Conservation (phyloP, 2,329 filamentous ascomycete species). For the Aspergillus sp. region DNA sequence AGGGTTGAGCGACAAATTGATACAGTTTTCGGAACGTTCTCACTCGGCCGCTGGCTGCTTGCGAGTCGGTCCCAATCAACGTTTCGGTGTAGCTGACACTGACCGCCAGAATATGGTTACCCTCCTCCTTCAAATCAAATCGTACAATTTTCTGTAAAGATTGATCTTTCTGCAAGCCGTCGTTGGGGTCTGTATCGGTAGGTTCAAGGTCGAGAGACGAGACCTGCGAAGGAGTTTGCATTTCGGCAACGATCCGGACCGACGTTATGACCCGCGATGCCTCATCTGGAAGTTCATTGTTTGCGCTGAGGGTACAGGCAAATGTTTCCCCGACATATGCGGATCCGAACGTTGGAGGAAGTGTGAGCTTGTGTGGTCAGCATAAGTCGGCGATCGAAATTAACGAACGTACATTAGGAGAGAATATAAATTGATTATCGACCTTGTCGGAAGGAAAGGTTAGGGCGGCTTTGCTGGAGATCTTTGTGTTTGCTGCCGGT, state of each 20-base stretch:
- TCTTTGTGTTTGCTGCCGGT: conserved; percentile 47
- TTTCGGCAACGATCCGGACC: conserved; percentile 83
- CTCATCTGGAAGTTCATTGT: conserved; percentile 67
- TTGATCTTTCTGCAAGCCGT: conserved; percentile 48
- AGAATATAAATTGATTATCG: conserved; percentile 56
- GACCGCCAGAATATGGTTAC: conserved; percentile 87
- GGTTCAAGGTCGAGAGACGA: conserved; percentile 60
- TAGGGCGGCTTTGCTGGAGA: conserved; percentile 66
- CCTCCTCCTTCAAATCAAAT: conserved; percentile 91
- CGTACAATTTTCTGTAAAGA: conserved; percentile 79
- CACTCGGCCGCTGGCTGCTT: conserved; percentile 60
- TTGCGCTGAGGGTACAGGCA: conserved; percentile 91
- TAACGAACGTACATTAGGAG: conserved; percentile 47
- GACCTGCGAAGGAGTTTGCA: conserved; percentile 84
- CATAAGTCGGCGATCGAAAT: neutral
- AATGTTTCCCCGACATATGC: conserved; percentile 96
- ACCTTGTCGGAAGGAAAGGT: conserved; percentile 62
- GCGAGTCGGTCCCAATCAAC: conserved; percentile 47
- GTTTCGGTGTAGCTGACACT: conserved; percentile 94
- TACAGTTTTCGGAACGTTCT: conserved; percentile 93
- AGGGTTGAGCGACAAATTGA: conserved; percentile 90
- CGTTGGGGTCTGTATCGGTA: conserved; percentile 47
- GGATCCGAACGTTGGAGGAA: conserved; percentile 87
- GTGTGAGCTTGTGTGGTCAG: conserved; percentile 58
- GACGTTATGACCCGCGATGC: conserved; percentile 61